Evolutionary conservation across 257 asterid genomes (phyloP).

Genomic region (Mitragyna speciosa): DNA sequence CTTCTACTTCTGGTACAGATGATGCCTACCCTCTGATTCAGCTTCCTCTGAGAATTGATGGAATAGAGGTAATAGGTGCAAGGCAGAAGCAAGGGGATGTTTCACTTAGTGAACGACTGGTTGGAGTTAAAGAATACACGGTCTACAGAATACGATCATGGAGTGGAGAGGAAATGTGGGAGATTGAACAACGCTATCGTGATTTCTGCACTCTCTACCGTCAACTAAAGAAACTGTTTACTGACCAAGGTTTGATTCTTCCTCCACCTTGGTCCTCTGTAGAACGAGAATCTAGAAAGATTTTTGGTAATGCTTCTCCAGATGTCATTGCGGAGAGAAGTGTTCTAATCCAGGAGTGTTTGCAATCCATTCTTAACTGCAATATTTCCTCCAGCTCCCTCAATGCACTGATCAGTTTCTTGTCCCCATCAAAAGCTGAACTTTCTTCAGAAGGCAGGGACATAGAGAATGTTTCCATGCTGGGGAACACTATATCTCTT

Average conservation of each 20-base stretch:
- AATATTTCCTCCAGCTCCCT: constrained; percentile 43
- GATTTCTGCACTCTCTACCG: constrained; percentile 68
- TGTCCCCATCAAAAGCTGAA: constrained; percentile 52
- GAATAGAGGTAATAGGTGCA: constrained; percentile 75
- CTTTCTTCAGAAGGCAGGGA: constrained; percentile 28
- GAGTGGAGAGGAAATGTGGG: constrained; percentile 73
- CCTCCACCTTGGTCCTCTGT: constrained; percentile 82
- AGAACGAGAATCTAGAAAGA: constrained; percentile 77
- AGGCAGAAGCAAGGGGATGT: constrained; percentile 80
- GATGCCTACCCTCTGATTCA: constrained; percentile 46
- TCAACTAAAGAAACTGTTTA: constrained; percentile 60
- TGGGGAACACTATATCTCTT: constrained; percentile 87
- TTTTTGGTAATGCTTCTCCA: constrained; percentile 82
- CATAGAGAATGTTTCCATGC: constrained; percentile 34
- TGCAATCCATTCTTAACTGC: constrained; percentile 60
- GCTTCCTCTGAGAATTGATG: constrained; percentile 57
- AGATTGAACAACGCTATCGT: constrained; percentile 84
- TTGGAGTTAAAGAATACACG: constrained; percentile 78
- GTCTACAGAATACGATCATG: constrained; percentile 70
- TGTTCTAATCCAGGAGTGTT: constrained; percentile 83
- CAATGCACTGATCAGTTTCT: constrained; percentile 55
- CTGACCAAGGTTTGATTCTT: constrained; percentile 66
- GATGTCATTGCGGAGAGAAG: constrained; percentile 72
- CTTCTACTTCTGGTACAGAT: constrained; percentile 82
- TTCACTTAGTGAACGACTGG: constrained; percentile 80